Evolutionary conservation across 2,329 filamentous ascomycete species (phyloP).

Genomic region (Aspergillus arachidicola): DNA sequence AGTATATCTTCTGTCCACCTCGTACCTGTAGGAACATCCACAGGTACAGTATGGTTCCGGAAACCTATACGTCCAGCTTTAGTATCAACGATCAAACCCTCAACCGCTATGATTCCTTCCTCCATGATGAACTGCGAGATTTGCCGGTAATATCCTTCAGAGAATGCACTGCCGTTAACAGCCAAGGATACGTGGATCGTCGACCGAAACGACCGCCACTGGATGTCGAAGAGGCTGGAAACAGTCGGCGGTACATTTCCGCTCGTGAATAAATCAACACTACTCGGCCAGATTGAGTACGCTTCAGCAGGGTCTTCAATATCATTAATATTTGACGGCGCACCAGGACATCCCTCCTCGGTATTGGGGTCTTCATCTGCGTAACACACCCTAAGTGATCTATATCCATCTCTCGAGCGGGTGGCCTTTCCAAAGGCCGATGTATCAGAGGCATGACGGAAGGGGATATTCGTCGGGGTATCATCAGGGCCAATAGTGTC

Average conservation of each 20-base stretch:
- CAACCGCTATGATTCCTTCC: background rate
- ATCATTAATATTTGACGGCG: too few relatives aligned
- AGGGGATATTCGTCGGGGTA: too few relatives aligned
- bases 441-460: too few relatives aligned
- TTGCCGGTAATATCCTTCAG: background rate
- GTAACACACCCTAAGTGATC: too few relatives aligned
- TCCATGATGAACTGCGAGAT: background rate
- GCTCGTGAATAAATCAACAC: too few relatives aligned
- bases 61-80: background rate
- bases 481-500: too few relatives aligned
- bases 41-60: background rate
- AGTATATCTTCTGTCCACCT: slow-evolving; percentile 5
- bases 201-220: background rate
- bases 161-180: background rate
- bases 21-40: background rate
- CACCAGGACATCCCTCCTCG: too few relatives aligned
- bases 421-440: too few relatives aligned
- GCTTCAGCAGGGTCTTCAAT: too few relatives aligned
- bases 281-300: too few relatives aligned
- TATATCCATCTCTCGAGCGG: too few relatives aligned
- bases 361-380: too few relatives aligned
- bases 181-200: background rate
- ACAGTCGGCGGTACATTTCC: background rate
- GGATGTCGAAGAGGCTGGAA: background rate
- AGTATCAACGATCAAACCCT: background rate